A percentile compares a stretch with the other conserved stretches of the same genome.
phyloP scores from a whole-genome alignment of 129 eudicot species.

The Escallonia herrerae region DNA sequence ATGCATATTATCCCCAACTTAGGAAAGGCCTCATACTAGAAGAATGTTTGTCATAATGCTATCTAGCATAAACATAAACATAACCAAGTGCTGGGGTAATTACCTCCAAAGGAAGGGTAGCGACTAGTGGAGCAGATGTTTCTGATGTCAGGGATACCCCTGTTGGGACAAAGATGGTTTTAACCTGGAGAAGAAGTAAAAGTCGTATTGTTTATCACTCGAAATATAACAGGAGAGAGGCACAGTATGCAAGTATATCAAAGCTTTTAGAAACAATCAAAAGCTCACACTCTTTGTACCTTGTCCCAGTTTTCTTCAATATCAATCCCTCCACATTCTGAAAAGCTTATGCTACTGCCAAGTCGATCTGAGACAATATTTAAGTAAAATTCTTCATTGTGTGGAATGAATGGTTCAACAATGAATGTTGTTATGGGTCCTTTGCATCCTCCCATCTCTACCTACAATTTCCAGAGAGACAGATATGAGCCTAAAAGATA shows the following conservation, averaged over 20 bases:
- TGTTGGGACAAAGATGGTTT: slow-evolving; percentile 80
- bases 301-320: slow-evolving; percentile 99
- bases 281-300: slow-evolving; percentile 27
- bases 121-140: slow-evolving; percentile 92
- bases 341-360: slow-evolving; percentile 93
- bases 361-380: slow-evolving; percentile 94
- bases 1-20: background rate
- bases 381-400: slow-evolving; percentile 85
- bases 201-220: background rate
- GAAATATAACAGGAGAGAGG: background rate
- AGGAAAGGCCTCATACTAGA: background rate
- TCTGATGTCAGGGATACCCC: slow-evolving; percentile 79
- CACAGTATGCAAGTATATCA: background rate
- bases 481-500: slow-evolving; percentile 2
- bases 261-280: slow-evolving; percentile 1
- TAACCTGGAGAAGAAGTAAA: slow-evolving; percentile 54
- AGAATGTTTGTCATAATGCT: background rate
- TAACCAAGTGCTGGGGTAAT: background rate
- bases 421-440: slow-evolving; percentile 98
- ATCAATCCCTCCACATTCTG: slow-evolving; percentile 99
- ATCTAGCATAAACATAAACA: background rate
- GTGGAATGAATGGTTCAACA: slow-evolving; percentile 96
- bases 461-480: slow-evolving; percentile 35
- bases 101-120: slow-evolving; percentile 98
- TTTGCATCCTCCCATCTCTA: slow-evolving; percentile 99